These are phyloP conservation scores for Malania oleifera DNA, from an alignment of 164 flowering plant genomes.

Conservation along the genomic window DNA sequence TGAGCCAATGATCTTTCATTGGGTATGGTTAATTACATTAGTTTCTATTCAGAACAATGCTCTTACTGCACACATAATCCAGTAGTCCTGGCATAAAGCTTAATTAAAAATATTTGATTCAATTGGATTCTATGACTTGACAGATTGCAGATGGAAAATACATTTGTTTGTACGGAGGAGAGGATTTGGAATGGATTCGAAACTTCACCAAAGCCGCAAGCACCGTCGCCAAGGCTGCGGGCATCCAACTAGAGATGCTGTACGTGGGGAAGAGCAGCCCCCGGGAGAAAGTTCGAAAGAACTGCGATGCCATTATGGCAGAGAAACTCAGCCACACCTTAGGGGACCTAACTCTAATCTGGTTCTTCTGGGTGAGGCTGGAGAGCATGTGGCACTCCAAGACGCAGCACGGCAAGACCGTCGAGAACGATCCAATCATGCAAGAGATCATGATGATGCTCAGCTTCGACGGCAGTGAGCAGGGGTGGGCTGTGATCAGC, in stretches of 20 bases:
- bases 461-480: conserved; percentile 41
- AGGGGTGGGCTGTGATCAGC: conserved; percentile 64
- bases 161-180: conserved; percentile 44
- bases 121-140: background rate
- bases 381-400: conserved; percentile 61
- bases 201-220: conserved; percentile 24
- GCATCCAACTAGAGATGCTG: conserved; percentile 35
- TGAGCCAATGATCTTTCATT: conserved; percentile 27
- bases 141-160: conserved; percentile 26
- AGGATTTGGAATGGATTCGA: conserved; percentile 43
- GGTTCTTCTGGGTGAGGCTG: conserved; percentile 57
- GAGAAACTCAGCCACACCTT: conserved; percentile 37
- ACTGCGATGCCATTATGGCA: conserved; percentile 11
- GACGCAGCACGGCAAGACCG: conserved; percentile 32
- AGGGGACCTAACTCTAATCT: conserved; percentile 22
- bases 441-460: conserved; percentile 50
- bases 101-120: no score
- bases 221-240: conserved; percentile 19
- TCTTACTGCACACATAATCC: no score
- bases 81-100: no score
- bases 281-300: conserved; percentile 24
- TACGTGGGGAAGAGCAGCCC: conserved; percentile 48
- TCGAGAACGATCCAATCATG: conserved; percentile 38
- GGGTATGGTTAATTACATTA: conserved; percentile 34
- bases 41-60: no score